Evolutionary conservation across 2,329 filamentous ascomycete species (phyloP), one percentile per base, ranked within the genome.

Genomic region (Aureobasidium sp.): DNA sequence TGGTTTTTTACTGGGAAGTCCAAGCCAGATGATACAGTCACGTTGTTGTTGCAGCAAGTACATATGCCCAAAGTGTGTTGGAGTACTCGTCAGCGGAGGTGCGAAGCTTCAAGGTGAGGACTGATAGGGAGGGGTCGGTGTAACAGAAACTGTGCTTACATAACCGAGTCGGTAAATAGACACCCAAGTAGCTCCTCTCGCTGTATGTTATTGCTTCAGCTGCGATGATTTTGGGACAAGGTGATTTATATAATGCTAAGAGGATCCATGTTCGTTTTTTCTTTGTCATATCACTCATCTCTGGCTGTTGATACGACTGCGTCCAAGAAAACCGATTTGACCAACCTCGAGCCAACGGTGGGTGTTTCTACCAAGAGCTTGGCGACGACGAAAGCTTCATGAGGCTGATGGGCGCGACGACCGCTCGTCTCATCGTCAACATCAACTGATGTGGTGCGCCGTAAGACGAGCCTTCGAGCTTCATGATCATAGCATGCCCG

Each of bases 391-490:
- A 36, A 48, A 48, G 42, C 43, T 38, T 42, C 36, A 9, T 6
- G 31, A 36, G 27, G 56, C 23, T 25, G 56, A 27, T 13, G 31
- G 8, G 29, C 42, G 56, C 56, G 42, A 59, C 56, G 15, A 27
- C 29, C 43, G 23, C 25, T 59, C 29, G 56, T 47, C 20, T 59
- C n/a, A 47, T 31, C 20, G 43, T 23, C 42, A 36, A 27, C 29
- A 36, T 47, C 29, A 23, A 59, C 20, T 59, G 56, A 47, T 31
- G 42, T 48, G 27, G 56, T 47, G 40, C n/a, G 43, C 56, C 56
- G 56, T 59, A 27, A n/a, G 40, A 59, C 42, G n/a, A n/a, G 29
- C n/a, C 7, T 38, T 11, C 13, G 45, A 13, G 5, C 7, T 15
- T 16, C 13, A 18, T 48, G 5, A 25, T 16, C 8, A 15, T n/a